Evolutionary conservation across 805 yeast genomes (phyloP), one percentile per base, ranked within the genome.

Genomic region (Lipomyces mesembrius): DNA sequence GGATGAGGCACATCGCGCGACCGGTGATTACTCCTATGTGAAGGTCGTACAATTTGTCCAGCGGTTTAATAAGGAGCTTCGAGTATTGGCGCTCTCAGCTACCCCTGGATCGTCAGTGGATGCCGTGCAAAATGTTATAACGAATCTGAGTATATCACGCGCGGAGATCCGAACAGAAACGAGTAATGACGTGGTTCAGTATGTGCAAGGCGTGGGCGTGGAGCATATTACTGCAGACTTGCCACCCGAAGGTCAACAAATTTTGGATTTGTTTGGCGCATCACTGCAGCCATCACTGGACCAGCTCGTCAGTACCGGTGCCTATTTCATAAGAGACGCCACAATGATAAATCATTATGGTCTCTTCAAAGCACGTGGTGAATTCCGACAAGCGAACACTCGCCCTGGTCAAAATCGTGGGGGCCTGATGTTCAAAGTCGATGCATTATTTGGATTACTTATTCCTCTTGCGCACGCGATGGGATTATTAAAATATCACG

Each of bases 1-100:
- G 29, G 99, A 95, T 78, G 99, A 95, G 79, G 98, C 99, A 0
- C 99, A 95, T 77, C 81, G 97, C 59, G 92, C 98, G 0, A 88
- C 88, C 61, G 97, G 97, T 0, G 89, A 91, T 63, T 93, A 92
- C 75, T 90, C 98, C 0, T 94, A 94, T 74, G 88, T 88, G 58
- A 89, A 90, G 64, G 93, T 94, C n/a, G 91, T 90, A 2, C 81
- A 85, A 69, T 87, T 85, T 72, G 76, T 90, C 12, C 83, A 83
- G 35, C 78, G 91, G 61, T 87, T 86, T 74, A 88, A 86, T 67
- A 82, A 85, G 0, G 85, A 91, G 1, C 89, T 87, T 71, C 81
- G 99, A 57, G 81, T 93, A 0, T 77, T 95, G 61, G 98, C 97
- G 0, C 80, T 95, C 69, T 92, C 98, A 0, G 99, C 99, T 0